Percentiles rank a stretch among this genome's conserved stretches.
phyloP scores from a whole-genome alignment of 495 filamentous ascomycete species.

The Echria macrotheca region DNA sequence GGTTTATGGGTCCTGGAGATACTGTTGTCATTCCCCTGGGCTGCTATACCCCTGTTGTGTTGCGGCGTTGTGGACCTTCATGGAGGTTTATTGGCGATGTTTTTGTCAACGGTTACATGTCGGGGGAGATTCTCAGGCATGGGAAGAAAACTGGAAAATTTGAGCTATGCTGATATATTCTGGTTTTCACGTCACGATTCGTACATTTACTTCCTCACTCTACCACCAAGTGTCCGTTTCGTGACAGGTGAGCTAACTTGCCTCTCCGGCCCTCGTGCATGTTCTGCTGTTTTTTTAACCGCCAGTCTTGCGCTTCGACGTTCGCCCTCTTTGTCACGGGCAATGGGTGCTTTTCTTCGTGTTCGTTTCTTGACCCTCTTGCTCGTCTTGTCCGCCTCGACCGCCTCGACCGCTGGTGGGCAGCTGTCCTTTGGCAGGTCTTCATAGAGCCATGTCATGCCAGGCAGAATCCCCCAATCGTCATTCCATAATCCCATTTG shows the following conservation, averaged over 20 bases:
- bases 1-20: constrained; percentile 19
- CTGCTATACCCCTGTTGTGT: constrained; percentile 26
- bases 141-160: neutral
- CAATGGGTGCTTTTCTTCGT: neutral
- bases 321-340: neutral
- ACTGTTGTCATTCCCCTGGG: constrained; percentile 25
- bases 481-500: neutral
- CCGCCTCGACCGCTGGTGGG: neutral
- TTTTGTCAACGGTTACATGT: neutral
- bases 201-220: neutral
- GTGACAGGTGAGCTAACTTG: neutral
- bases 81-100: neutral
- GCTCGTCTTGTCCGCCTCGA: neutral
- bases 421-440: neutral
- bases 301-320: neutral
- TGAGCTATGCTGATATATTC: neutral
- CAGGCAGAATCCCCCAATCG: neutral
- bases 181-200: neutral
- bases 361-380: neutral
- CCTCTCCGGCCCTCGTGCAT: neutral
- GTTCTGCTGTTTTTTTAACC: neutral
- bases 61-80: constrained; percentile 8
- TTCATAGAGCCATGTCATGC: neutral
- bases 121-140: neutral
- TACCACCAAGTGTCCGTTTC: neutral